phyloP scores from a whole-genome alignment of 768 basidiomycete species.

The Rhizopogon salebrosus region DNA sequence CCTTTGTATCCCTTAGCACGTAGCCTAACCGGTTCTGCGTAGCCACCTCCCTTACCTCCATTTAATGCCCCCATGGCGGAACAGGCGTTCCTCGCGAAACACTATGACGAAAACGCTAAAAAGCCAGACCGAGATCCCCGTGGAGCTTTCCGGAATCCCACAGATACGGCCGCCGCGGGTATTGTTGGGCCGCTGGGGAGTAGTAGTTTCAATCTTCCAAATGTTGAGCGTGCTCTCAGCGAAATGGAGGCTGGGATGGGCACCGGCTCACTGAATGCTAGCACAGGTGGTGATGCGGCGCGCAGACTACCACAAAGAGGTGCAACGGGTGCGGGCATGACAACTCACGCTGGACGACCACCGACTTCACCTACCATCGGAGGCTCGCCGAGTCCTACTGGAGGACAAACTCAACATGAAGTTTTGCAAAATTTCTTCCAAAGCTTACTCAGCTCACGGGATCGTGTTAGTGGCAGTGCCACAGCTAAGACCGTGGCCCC shows the following conservation, averaged over 20 bases:
- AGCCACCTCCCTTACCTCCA: conserved; percentile 65
- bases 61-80: conserved; percentile 83
- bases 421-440: conserved; percentile 88
- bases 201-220: conserved; percentile 80
- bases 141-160: conserved; percentile 76
- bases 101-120: conserved; percentile 89
- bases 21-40: conserved; percentile 4
- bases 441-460: conserved; percentile 68
- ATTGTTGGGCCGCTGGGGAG: conserved; percentile 92
- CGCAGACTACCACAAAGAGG: conserved; percentile 27
- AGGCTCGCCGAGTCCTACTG: conserved; percentile 38
- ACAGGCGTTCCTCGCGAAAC: conserved; percentile 84
- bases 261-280: conserved; percentile 28
- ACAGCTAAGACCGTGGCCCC: conserved; percentile 21
- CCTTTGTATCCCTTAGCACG: neutral
- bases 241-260: conserved; percentile 75
- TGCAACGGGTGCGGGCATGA: conserved; percentile 30
- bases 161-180: conserved; percentile 55
- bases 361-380: conserved; percentile 36
- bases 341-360: conserved; percentile 26
- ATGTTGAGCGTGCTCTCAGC: conserved; percentile 79
- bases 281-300: conserved; percentile 29
- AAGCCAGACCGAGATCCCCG: conserved; percentile 89
- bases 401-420: conserved; percentile 72
- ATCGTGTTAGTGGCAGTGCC: conserved; percentile 37